A percentile compares a stretch with the other conserved stretches of the same genome.
These are phyloP conservation scores for Eucalyptus marginata DNA, from an alignment of 345 rosid species.

Conservation along the genomic window DNA sequence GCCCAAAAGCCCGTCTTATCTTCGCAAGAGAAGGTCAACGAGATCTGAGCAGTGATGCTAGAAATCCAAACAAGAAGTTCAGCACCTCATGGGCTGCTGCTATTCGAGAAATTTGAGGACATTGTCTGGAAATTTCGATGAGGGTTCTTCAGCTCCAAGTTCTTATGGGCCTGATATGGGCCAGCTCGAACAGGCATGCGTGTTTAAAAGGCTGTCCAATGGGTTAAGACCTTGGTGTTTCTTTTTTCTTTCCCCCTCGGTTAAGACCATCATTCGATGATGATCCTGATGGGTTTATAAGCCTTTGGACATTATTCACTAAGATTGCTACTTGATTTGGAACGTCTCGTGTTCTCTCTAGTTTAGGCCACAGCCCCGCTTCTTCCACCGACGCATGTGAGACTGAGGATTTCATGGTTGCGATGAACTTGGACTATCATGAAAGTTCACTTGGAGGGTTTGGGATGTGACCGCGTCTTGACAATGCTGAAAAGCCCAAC, in stretches of 20 bases:
- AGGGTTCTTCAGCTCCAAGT: not conserved
- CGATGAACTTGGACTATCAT: not conserved
- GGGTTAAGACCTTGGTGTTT: not conserved
- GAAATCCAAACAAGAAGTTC: not conserved
- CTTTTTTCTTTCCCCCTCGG: not conserved
- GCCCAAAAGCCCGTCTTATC: not conserved
- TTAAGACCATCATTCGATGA: not conserved
- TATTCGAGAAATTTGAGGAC: not conserved
- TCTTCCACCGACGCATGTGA: not conserved
- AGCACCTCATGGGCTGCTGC: not conserved
- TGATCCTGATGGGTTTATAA: not conserved
- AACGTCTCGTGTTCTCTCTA: not conserved
- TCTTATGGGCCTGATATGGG: not conserved
- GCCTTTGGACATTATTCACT: not conserved
- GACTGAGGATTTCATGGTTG: not conserved
- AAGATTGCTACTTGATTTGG: not conserved
- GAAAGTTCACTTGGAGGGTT: not conserved
- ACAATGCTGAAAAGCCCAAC: not conserved
- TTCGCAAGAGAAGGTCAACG: not conserved
- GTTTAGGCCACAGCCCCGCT: not conserved
- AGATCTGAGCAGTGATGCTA: not conserved
- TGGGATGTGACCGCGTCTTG: rapidly evolving
- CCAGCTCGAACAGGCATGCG: not conserved
- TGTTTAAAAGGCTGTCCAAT: not conserved
- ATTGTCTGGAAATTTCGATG: not conserved